Evolutionary conservation across 805 yeast species (phyloP).

Genomic region (Dipodascopsis tothii): DNA sequence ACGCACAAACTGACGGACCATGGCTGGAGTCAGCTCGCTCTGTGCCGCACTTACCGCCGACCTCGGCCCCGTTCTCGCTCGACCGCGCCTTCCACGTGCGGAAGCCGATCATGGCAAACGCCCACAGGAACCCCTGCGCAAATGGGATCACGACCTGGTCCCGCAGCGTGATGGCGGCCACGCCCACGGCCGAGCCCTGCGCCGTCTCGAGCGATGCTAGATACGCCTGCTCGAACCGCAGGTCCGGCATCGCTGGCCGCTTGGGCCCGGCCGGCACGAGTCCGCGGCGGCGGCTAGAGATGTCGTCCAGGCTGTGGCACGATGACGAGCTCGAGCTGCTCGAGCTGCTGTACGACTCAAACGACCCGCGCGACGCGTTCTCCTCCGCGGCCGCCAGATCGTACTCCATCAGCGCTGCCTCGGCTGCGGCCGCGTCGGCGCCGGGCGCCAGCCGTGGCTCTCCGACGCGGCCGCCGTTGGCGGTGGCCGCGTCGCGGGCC

Average conservation of each 20-base stretch:
- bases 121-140: slow-evolving; percentile 18
- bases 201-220: slow-evolving; percentile 11
- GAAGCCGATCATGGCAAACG: slow-evolving; percentile 5
- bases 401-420: too few relatives aligned
- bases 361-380: too few relatives aligned
- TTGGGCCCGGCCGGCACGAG: neutral
- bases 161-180: slow-evolving; percentile 12
- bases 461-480: too few relatives aligned
- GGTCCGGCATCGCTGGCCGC: slow-evolving; percentile 8
- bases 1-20: neutral
- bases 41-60: slow-evolving; percentile 10
- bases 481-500: too few relatives aligned
- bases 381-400: too few relatives aligned
- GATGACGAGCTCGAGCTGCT: too few relatives aligned
- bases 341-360: too few relatives aligned
- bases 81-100: slow-evolving; percentile 9
- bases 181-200: slow-evolving; percentile 8
- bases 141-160: slow-evolving; percentile 23
- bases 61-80: slow-evolving; percentile 3
- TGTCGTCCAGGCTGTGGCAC: too few relatives aligned
- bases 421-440: too few relatives aligned
- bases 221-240: slow-evolving; percentile 19
- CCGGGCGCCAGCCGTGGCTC: too few relatives aligned
- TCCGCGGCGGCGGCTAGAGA: too few relatives aligned
- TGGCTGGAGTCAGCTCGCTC: neutral